Evolutionary conservation across 768 basidiomycete genomes (phyloP).

Genomic region (Russula ochroleuca): DNA sequence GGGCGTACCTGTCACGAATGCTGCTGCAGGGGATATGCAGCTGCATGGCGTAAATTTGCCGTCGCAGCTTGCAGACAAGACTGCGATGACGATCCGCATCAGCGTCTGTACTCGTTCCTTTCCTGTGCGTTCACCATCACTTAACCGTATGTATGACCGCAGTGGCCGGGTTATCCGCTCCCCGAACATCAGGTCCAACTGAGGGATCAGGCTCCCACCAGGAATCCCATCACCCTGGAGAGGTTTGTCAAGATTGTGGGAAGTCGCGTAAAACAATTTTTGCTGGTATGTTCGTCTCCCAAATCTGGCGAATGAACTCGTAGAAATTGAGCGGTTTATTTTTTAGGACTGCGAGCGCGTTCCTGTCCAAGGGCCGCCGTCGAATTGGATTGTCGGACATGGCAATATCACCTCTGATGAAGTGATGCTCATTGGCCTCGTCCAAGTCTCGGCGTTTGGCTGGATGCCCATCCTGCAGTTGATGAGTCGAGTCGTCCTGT

Average conservation of each 20-base stretch:
- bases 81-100: constrained; percentile 18
- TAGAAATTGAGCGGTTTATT: neutral
- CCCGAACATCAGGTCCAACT: constrained; percentile 19
- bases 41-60: neutral
- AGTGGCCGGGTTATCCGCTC: constrained; percentile 20
- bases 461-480: constrained; percentile 26
- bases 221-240: constrained; percentile 3
- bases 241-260: constrained; percentile 16
- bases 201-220: neutral
- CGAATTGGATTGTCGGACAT: constrained; percentile 4
- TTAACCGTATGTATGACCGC: neutral
- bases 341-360: constrained; percentile 12
- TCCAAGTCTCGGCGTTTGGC: constrained; percentile 21
- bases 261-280: constrained; percentile 13
- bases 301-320: neutral
- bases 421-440: constrained; percentile 21
- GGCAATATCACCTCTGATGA: constrained; percentile 16
- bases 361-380: neutral
- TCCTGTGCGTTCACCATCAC: neutral
- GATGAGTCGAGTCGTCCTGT: constrained; percentile 1
- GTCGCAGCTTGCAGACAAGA: constrained; percentile 5
- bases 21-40: constrained; percentile 13
- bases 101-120: constrained; percentile 3
- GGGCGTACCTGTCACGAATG: constrained; percentile 15
- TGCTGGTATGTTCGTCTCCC: constrained; percentile 5